Evolutionary conservation across 2,329 filamentous ascomycete species (phyloP), one percentile per base, ranked within the genome.

Genomic region (Alternaria infectoria): DNA sequence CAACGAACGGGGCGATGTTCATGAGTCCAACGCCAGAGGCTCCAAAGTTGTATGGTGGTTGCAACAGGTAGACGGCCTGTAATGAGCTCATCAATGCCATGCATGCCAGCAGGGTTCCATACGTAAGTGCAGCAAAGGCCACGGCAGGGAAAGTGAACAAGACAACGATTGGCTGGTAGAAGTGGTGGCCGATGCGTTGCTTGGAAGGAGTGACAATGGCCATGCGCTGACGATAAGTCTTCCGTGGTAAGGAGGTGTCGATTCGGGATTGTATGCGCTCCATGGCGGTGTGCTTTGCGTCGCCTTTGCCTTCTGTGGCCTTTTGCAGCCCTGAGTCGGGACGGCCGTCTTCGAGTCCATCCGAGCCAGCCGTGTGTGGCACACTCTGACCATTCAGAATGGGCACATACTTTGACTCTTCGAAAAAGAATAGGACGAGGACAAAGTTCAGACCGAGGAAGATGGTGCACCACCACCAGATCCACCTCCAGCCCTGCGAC

Each of bases 381-480:
- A 60, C 40, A 21, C 30, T 59, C 11, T 46, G 40, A 13, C 68
- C 64, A 17, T 67, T 65, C 52, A 69, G 55, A 26, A 58, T 28
- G 1, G 64, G 57, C 17, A 62, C 52, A 43, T 68, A 67, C 51
- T 69, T 70, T 2, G 66, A 61, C 58, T 73, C 84, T 46, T 86
- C 82, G 57, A 82, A 86, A 12, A 77, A 64, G 55, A 86, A 84
- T 2, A 83, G 9, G 44, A 85, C 79, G 11, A 80, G 61, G 4
- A 84, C 4, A 0, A 85, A 58, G 6, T 76, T 73, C 9, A 74
- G 59, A 3, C 78, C 78, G 23, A 84, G 74, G 30, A 84, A 72
- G 52, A 84, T 82, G 17, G 74, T 74, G 47, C 72, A 80, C 78
- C 78, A 85, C 83, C 83, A 85, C 79, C 80, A 86, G 80, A 83